Evolutionary conservation across 805 yeast species (phyloP).

Genomic region (Zygotorulaspora florentina): DNA sequence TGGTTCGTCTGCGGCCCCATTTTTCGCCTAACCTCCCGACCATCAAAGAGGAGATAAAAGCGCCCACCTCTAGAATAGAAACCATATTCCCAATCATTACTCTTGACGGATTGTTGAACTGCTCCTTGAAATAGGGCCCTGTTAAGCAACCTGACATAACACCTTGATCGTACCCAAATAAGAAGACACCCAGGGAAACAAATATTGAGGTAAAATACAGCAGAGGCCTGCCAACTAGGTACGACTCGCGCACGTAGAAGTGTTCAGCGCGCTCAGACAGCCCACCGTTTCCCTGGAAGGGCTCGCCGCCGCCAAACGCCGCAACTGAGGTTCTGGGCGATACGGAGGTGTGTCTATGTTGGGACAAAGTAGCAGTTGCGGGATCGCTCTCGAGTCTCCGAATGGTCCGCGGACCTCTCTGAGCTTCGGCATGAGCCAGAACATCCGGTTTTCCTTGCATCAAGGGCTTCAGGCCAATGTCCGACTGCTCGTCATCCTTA

Average conservation of each 20-base stretch:
- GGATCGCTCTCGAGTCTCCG: background rate
- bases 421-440: background rate
- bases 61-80: slow-evolving; percentile 85
- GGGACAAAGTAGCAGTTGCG: background rate
- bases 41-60: slow-evolving; percentile 69
- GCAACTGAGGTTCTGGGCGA: slow-evolving; percentile 7
- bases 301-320: background rate
- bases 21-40: slow-evolving; percentile 76
- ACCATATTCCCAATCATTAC: slow-evolving; percentile 81
- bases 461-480: slow-evolving; percentile 5
- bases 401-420: background rate
- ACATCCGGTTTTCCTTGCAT: background rate
- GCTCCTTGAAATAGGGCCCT: slow-evolving; percentile 61
- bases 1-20: slow-evolving; percentile 75
- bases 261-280: slow-evolving; percentile 14
- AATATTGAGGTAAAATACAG: slow-evolving; percentile 39
- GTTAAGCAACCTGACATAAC: slow-evolving; percentile 86
- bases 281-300: background rate
- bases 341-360: slow-evolving; percentile 2
- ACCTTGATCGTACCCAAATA: slow-evolving; percentile 84
- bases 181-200: slow-evolving; percentile 47
- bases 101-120: slow-evolving; percentile 69
- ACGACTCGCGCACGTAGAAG: slow-evolving; percentile 16
- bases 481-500: slow-evolving; percentile 6
- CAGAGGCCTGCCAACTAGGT: slow-evolving; percentile 24